Evolutionary conservation across 345 rosid genomes (phyloP), one percentile per base, ranked within the genome.

Genomic region (Corchorus capsularis): DNA sequence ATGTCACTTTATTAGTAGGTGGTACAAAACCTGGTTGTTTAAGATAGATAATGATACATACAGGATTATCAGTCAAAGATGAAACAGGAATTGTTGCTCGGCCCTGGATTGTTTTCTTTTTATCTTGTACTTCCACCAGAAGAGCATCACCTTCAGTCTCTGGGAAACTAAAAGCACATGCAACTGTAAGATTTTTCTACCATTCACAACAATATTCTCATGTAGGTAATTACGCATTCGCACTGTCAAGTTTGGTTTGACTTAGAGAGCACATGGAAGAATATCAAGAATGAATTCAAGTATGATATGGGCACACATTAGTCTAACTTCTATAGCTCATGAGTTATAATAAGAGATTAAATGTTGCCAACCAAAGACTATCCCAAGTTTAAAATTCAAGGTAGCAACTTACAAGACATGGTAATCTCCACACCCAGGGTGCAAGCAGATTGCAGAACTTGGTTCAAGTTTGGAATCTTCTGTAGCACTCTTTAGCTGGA

Each of bases 61-160:
- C 99, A 57, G 88, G 89, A 75, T 89, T 88, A 46, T 92, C 96
- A 47, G 84, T 89, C 80, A 93, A 75, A 41, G 91, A 86, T 79
- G 94, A 85, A 80, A 93, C 75, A 57, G 91, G 89, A 82, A 95
- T 90, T 41, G 73, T 84, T 55, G 92, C 86, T 81, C 86, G 89
- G 59, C 98, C 98, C 73, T 90, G 93, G 77, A 92, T 82, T 75
- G 85, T 79, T 69, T 84, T 85, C 79, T 88, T 93, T 73, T 76
- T 87, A 79, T 93, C 97, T 70, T 91, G 94, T 76, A 95, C 87
- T 86, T 93, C 98, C 74, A 92, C 83, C 81, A 90, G 62, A 78
- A 93, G 93, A 77, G 90, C 88, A 75, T 95, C 99, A 0, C 86
- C 89, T 83, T 93, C 93, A 3, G 92, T 85, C 85, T 95, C 93